Percentiles rank a stretch among this genome's conserved stretches.
phyloP scores from a whole-genome alignment of 1,284 basidiomycete species.

The Cryptococcus maquisensis region DNA sequence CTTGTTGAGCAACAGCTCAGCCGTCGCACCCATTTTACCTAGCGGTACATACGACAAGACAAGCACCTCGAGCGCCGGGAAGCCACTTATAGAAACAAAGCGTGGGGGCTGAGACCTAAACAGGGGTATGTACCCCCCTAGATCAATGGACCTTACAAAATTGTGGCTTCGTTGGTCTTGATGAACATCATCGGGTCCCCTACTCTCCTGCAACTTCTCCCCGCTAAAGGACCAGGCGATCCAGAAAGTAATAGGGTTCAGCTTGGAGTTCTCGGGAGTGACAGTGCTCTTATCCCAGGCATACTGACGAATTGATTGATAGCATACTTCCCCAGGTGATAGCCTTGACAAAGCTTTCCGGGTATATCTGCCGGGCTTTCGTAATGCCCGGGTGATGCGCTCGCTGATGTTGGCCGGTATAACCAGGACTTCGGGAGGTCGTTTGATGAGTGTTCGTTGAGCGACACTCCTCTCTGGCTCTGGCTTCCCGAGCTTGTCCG shows the following conservation, averaged over 20 bases:
- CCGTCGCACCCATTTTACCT: conserved; percentile 5
- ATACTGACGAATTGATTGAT: conserved; percentile 10
- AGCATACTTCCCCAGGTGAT: conserved; percentile 10
- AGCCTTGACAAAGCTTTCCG: conserved; percentile 3
- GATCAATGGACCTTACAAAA: conserved; percentile 11
- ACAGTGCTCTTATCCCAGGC: conserved; percentile 12
- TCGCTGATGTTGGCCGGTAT: background rate
- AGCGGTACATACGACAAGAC: conserved; percentile 8
- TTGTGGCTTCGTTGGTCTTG: conserved; percentile 3
- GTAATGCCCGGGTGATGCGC: background rate
- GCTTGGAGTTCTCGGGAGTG: conserved; percentile 5
- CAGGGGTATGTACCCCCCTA: conserved; percentile 13
- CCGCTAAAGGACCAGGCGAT: conserved; percentile 7
- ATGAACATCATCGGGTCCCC: background rate
- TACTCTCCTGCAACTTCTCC: conserved; percentile 1
- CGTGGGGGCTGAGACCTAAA: background rate
- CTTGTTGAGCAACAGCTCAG: conserved; percentile 7
- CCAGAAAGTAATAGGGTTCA: conserved; percentile 4
- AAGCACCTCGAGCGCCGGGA: conserved; percentile 10
- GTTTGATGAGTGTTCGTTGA: background rate
- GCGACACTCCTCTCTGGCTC: conserved; percentile 5
- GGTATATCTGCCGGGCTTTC: background rate
- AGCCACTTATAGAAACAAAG: conserved; percentile 5
- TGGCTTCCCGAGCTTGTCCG: background rate
- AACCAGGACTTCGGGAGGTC: conserved; percentile 1